These are phyloP conservation scores for Exophiala lecanii-corni DNA, from an alignment of 2,329 filamentous ascomycete species.

Conservation along the genomic window DNA sequence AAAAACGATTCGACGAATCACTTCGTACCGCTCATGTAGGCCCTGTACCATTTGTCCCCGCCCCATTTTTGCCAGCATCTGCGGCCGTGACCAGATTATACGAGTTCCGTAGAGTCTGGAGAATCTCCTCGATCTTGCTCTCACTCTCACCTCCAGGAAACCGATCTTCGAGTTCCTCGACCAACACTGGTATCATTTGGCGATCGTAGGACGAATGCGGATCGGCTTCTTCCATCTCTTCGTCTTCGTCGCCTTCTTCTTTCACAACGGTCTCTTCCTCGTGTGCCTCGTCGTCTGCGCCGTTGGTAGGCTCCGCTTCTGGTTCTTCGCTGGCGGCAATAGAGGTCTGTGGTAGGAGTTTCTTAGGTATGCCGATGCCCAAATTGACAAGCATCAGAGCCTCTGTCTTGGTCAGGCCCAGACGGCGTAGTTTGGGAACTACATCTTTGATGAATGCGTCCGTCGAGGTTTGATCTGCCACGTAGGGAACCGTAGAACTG, in stretches of 20 bases:
- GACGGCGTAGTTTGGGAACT: conserved; percentile 35
- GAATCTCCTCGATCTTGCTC: conserved; percentile 21
- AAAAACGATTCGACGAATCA: too few species aligned
- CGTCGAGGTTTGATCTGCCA: conserved; percentile 30
- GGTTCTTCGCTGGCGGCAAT: neutral
- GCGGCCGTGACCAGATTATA: conserved; percentile 1
- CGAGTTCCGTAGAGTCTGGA: conserved; percentile 15
- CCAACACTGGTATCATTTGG: conserved; percentile 20
- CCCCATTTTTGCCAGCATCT: conserved; percentile 3
- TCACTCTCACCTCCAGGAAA: conserved; percentile 25
- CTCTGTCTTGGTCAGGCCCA: conserved; percentile 43
- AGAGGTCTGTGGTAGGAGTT: conserved; percentile 4
- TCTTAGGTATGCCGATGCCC: conserved; percentile 34
- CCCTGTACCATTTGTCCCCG: conserved; percentile 8
- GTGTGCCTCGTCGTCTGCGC: conserved; percentile 6
- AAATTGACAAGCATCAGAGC: conserved; percentile 44
- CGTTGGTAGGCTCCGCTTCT: neutral
- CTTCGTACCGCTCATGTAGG: too few species aligned
- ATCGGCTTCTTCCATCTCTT: conserved; percentile 13
- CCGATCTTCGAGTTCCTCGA: conserved; percentile 26
- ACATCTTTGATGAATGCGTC: conserved; percentile 37
- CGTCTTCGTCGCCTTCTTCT: conserved; percentile 12
- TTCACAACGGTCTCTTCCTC: conserved; percentile 13
- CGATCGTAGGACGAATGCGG: conserved; percentile 4
- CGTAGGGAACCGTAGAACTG: conserved; percentile 16